Percentiles rank a stretch among this genome's conserved stretches.
phyloP scores from a whole-genome alignment of 148 eudicot genomes.

The Polygonum maritimum region DNA sequence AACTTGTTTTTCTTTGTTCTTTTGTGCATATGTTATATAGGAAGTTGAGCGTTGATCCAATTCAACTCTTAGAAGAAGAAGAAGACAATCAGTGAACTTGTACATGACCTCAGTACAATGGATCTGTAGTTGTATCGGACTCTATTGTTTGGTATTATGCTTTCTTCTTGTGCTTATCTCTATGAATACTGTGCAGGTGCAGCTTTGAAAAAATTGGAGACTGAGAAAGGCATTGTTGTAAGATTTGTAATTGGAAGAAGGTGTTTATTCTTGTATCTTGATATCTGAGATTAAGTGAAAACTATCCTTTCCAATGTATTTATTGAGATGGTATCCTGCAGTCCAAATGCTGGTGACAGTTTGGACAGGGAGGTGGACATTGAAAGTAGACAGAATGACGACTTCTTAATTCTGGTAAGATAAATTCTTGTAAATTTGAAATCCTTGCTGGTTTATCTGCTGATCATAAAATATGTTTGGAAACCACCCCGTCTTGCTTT shows the following conservation, averaged over 20 bases:
- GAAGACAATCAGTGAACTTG: not conserved
- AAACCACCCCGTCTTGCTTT: not conserved
- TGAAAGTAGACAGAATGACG: slow-evolving; percentile 40
- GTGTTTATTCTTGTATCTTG: slow-evolving; percentile 26
- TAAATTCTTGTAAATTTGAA: not conserved
- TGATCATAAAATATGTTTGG: not conserved
- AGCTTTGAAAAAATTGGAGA: slow-evolving; percentile 46
- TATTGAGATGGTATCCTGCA: slow-evolving; percentile 28
- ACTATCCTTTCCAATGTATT: slow-evolving; percentile 8
- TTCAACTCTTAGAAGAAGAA: not conserved
- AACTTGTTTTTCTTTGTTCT: not conserved
- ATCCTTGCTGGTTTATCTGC: not conserved
- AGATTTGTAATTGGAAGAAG: slow-evolving; percentile 90
- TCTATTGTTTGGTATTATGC: not conserved
- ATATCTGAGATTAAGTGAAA: not conserved
- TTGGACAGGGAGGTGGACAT: slow-evolving; percentile 50
- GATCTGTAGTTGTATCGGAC: not conserved
- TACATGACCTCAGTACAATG: not conserved
- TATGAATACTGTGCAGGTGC: slow-evolving; percentile 32
- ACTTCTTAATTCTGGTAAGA: slow-evolving; percentile 61
- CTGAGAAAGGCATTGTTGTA: slow-evolving; percentile 69
- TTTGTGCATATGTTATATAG: not conserved
- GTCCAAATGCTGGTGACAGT: slow-evolving; percentile 52
- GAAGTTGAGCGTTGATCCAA: not conserved
- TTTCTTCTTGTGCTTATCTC: slow-evolving; percentile 1